A percentile compares a stretch with the other conserved stretches of the same genome.
Conservation (phyloP, 2,329 filamentous ascomycete species). For the Aschersonia sp. region DNA sequence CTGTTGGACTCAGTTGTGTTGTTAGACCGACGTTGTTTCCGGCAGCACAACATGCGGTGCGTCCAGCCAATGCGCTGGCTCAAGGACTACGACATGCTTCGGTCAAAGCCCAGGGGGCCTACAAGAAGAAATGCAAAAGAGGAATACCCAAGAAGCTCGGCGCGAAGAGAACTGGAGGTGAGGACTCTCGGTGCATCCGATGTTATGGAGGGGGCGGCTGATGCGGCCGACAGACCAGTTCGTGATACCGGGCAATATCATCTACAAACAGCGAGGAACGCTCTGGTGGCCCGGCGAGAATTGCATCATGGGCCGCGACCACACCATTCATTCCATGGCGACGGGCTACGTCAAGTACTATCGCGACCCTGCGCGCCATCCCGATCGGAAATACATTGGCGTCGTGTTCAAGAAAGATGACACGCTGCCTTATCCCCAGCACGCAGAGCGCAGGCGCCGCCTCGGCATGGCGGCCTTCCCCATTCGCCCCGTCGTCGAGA, state of each 20-base stretch:
- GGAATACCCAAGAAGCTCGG: conserved; percentile 70
- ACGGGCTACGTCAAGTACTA: conserved; percentile 96
- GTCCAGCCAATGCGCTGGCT: conserved; percentile 25
- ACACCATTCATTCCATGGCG: conserved; percentile 80
- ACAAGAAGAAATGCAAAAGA: conserved; percentile 48
- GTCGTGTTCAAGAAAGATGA: conserved; percentile 76
- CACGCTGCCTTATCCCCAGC: conserved; percentile 59
- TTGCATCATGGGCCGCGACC: conserved; percentile 85
- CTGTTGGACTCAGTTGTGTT: conserved; percentile 14
- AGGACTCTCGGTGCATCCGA: conserved; percentile 12
- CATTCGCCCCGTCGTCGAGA: conserved; percentile 21
- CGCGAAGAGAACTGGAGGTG: conserved; percentile 83
- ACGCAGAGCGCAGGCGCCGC: conserved; percentile 58
- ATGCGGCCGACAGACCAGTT: conserved; percentile 52
- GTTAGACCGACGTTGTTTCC: neutral
- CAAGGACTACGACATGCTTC: conserved; percentile 39
- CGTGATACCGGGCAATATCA: conserved; percentile 91
- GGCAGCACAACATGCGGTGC: conserved; percentile 5
- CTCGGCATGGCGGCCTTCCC: conserved; percentile 54
- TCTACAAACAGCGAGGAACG: conserved; percentile 92
- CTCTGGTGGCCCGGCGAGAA: conserved; percentile 94
- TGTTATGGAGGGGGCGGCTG: neutral
- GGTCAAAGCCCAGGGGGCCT: conserved; percentile 51
- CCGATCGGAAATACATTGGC: conserved; percentile 86
- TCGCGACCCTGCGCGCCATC: conserved; percentile 68